phyloP scores from a whole-genome alignment of 1,284 basidiomycete species.

The Melanopsichium pennsylvanicum region DNA sequence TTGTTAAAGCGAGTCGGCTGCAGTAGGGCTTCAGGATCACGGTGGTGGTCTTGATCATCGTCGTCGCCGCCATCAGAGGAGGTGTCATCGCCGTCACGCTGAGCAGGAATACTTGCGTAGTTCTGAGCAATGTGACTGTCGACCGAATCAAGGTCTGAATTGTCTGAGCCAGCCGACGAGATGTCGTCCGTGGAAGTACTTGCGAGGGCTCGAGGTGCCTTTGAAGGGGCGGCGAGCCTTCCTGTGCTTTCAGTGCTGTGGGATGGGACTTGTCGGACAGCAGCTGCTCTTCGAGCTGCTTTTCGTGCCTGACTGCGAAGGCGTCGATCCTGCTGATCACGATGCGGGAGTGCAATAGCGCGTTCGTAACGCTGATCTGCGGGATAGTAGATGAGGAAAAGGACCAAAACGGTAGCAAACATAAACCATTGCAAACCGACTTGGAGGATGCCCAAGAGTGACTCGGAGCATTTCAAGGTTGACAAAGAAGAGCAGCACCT shows the following conservation, averaged over 20 bases:
- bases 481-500: conserved; percentile 75
- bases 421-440: conserved; percentile 84
- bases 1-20: conserved; percentile 1
- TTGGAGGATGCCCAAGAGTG: conserved; percentile 83
- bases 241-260: conserved; percentile 4
- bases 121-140: conserved; percentile 62
- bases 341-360: conserved; percentile 39
- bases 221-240: conserved; percentile 13
- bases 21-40: conserved; percentile 19
- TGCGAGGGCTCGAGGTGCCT: conserved; percentile 5
- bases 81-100: conserved; percentile 9
- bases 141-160: conserved; percentile 60
- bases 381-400: conserved; percentile 93
- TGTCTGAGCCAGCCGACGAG: conserved; percentile 52
- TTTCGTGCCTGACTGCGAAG: conserved; percentile 26
- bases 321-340: conserved; percentile 14
- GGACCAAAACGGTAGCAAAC: conserved; percentile 81
- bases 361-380: conserved; percentile 76
- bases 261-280: conserved; percentile 7
- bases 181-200: conserved; percentile 26
- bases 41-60: conserved; percentile 13
- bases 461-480: conserved; percentile 74
- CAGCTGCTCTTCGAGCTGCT: conserved; percentile 29
- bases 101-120: conserved; percentile 35
- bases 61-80: conserved; percentile 24